Evolutionary conservation across 1,284 basidiomycete species (phyloP).

Genomic region (Trametes pubescens): DNA sequence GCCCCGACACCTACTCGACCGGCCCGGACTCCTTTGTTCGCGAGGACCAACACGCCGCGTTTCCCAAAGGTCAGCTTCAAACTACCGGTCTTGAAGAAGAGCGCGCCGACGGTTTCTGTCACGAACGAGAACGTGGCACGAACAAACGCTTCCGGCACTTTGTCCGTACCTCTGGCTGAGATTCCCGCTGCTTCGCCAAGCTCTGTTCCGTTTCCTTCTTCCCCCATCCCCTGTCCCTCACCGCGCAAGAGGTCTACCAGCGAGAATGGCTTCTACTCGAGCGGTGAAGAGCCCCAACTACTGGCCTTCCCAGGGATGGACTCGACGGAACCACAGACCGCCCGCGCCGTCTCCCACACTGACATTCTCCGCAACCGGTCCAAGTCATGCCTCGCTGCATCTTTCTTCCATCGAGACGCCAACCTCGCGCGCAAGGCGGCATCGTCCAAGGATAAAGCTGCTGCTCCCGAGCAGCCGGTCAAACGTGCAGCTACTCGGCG

Average conservation of each 20-base stretch:
- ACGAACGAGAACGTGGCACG: constrained; percentile 39
- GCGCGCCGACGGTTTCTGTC: constrained; percentile 41
- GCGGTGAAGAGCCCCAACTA: constrained; percentile 7
- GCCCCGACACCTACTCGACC: background rate
- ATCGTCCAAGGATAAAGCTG: constrained; percentile 9
- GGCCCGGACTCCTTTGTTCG: constrained; percentile 16
- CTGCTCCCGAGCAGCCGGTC: constrained; percentile 4
- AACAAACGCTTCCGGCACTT: constrained; percentile 19
- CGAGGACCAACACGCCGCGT: constrained; percentile 29
- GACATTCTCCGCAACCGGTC: constrained; percentile 36
- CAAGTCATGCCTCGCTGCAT: constrained; percentile 37
- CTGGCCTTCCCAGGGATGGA: constrained; percentile 10
- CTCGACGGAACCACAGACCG: constrained; percentile 7
- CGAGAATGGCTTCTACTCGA: constrained; percentile 17
- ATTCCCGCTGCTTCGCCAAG: constrained; percentile 17
- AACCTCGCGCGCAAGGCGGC: constrained; percentile 9
- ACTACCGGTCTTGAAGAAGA: constrained; percentile 35
- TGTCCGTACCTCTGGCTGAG: constrained; percentile 19
- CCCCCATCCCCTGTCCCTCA: constrained; percentile 37
- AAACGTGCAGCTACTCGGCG: constrained; percentile 28
- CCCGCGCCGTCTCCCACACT: constrained; percentile 26
- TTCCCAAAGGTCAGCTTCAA: constrained; percentile 30
- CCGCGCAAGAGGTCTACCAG: constrained; percentile 27
- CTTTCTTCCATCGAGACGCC: constrained; percentile 34
- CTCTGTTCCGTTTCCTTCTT: constrained; percentile 41